Evolutionary conservation across 768 basidiomycete species (phyloP).

Genomic region (Macrocybe gigantea): DNA sequence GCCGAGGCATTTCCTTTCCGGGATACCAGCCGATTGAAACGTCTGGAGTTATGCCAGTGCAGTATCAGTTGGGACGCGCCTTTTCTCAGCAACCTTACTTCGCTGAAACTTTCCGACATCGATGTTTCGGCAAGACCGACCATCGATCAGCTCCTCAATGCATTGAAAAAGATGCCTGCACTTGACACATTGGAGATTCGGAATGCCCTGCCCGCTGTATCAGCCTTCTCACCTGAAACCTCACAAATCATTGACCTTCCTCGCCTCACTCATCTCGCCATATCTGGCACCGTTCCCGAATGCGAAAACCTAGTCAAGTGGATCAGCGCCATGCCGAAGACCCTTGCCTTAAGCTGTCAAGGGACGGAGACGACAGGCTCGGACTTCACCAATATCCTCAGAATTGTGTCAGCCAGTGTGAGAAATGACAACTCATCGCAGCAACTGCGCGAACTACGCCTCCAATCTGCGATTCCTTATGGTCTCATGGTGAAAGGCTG

Average conservation of each 20-base stretch:
- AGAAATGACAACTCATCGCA: no score
- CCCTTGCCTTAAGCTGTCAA: slow-evolving; percentile 10
- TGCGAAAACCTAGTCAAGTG: slow-evolving; percentile 12
- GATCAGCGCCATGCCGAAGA: no score
- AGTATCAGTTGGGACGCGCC: slow-evolving; percentile 29
- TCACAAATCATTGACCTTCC: slow-evolving; percentile 15
- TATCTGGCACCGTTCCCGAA: slow-evolving; percentile 15
- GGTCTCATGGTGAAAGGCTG: no score
- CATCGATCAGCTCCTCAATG: slow-evolving; percentile 22
- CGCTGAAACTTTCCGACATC: slow-evolving; percentile 27
- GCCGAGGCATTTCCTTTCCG: slow-evolving; percentile 21
- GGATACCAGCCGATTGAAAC: slow-evolving; percentile 27
- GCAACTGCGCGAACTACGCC: no score
- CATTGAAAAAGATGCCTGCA: slow-evolving; percentile 26
- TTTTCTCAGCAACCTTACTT: slow-evolving; percentile 27
- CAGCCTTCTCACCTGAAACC: slow-evolving; percentile 1
- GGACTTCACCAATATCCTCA: slow-evolving; percentile 15
- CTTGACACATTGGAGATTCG: slow-evolving; percentile 29
- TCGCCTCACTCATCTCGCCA: slow-evolving; percentile 13
- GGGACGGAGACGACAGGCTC: slow-evolving; percentile 10
- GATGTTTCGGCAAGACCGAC: slow-evolving; percentile 19
- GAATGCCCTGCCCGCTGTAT: slow-evolving; percentile 24
- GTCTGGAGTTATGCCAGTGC: slow-evolving; percentile 27
- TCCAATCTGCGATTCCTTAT: no score
- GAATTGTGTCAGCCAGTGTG: no score